These are phyloP conservation scores for Mucor saturninus DNA, from an alignment of 371 early-diverging fungal genomes.

Conservation along the genomic window DNA sequence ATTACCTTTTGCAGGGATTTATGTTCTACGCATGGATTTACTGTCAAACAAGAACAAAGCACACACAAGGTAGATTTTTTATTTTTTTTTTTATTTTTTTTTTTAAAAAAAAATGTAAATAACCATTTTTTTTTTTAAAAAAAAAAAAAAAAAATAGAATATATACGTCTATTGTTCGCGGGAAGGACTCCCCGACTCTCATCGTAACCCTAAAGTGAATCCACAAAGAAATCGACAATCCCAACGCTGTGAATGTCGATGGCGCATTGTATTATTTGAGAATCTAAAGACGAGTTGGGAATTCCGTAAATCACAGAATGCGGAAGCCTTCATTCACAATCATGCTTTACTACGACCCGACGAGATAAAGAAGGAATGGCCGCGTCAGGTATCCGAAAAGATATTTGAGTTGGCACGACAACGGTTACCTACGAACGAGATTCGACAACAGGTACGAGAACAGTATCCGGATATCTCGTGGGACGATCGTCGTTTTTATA, in stretches of 20 bases:
- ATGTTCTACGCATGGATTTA: conserved; percentile 65
- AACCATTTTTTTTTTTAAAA: neutral
- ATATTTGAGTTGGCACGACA: conserved; percentile 62
- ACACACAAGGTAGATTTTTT: conserved; percentile 57
- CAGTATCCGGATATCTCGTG: conserved; percentile 61
- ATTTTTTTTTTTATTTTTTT: neutral
- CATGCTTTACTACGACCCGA: conserved; percentile 64
- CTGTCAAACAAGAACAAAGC: conserved; percentile 71
- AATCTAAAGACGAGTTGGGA: conserved; percentile 54
- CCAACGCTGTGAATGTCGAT: conserved; percentile 68
- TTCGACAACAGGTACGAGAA: conserved; percentile 56
- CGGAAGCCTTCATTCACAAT: conserved; percentile 63
- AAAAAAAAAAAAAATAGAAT: conserved; percentile 45
- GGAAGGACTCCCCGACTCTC: conserved; percentile 67
- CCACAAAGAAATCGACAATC: conserved; percentile 64
- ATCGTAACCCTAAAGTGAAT: conserved; percentile 60
- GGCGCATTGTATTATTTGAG: conserved; percentile 67
- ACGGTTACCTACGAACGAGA: conserved; percentile 59
- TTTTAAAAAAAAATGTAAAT: conserved; percentile 2
- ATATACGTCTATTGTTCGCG: conserved; percentile 70
- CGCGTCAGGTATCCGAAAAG: conserved; percentile 57
- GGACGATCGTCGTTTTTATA: conserved; percentile 71
- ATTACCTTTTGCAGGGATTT: conserved; percentile 60
- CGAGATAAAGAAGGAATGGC: conserved; percentile 67
- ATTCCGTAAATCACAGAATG: conserved; percentile 66